Base-by-base conservation (phyloP, 768 basidiomycete species). In the Psilocybe azurescens region DNA sequence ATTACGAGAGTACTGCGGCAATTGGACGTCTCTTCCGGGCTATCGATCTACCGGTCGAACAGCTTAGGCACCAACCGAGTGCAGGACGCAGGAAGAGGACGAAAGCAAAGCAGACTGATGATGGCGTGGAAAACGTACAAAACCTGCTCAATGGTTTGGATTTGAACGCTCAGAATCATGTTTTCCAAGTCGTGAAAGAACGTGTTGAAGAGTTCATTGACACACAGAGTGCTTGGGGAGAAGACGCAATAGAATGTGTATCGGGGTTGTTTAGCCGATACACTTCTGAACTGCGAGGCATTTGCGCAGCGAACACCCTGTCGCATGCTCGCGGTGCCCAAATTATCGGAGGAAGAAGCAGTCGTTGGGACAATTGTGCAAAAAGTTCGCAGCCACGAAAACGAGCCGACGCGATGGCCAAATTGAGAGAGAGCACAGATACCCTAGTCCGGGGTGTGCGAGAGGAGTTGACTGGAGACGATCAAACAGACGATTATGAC, bases 351-450 rank as follows among this genome's bases (percentile, higher is more conserved):
- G 66, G 88, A 85, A 68, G 90, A 90, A 70, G 86, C 82, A 0
- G 73, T 88, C 2, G 71, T 89, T 16, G 89, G 90, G 0, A 89
- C 89, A 0, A 90, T 90, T 61, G 76, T 83, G 0, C 86, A 87
- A 18, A 87, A 61, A 84, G 79, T 11, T 83, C 86, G 0, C 86
- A 89, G 65, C 81, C 82, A 11, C 78, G 85, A 8, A 79, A 75
- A 60, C 78, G 88, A 24, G 79, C 74, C 60, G 83, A 88, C 39
- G 68, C 79, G 38, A 89, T 87, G 67, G 75, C 84, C 1, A 80
- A 79, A 56, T 66, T 90, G 58, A 77, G 87, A 51, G 87, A 87
- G 50, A 81, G 82, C 56, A 87, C 84, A 0, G 78, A 82, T 49
- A 66, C 77, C 6, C 79, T 90, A 20, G 86, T 86, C 10, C 75